Evolutionary conservation across 208 protist genomes (phyloP).

Genomic region (Acanthamoeba divionensis): DNA sequence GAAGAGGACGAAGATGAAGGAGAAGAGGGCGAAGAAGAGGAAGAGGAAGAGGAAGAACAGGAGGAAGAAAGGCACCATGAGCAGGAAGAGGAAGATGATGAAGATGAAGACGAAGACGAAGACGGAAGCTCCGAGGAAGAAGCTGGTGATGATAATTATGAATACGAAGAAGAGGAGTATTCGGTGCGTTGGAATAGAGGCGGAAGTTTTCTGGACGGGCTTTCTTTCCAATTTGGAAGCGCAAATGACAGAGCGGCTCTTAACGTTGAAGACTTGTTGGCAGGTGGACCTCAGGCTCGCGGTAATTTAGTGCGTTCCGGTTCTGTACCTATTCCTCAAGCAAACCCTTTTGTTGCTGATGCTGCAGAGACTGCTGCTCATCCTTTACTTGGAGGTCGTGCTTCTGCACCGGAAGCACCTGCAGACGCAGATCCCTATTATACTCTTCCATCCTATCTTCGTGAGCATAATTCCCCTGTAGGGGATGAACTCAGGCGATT

Average conservation of each 20-base stretch:
- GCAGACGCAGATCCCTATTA: neutral
- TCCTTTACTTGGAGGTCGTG: neutral
- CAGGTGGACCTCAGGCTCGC: neutral
- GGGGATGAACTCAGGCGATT: conserved; percentile 30
- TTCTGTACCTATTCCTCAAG: neutral
- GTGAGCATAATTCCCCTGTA: neutral
- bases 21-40: neutral
- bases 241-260: neutral
- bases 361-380: neutral
- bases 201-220: neutral
- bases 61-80: neutral
- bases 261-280: conserved; percentile 3
- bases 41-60: neutral
- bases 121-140: neutral
- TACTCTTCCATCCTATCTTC: neutral
- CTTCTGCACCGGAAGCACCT: neutral
- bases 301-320: neutral
- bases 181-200: neutral
- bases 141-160: neutral
- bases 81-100: neutral
- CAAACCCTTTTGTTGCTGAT: neutral
- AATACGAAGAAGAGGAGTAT: neutral
- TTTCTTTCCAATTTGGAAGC: conserved; percentile 9
- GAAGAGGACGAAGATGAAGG: neutral
- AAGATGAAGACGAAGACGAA: neutral